Percentiles rank a stretch among this genome's conserved stretches.
Conservation (phyloP, 345 rosid genomes). For the Salix exigua region DNA sequence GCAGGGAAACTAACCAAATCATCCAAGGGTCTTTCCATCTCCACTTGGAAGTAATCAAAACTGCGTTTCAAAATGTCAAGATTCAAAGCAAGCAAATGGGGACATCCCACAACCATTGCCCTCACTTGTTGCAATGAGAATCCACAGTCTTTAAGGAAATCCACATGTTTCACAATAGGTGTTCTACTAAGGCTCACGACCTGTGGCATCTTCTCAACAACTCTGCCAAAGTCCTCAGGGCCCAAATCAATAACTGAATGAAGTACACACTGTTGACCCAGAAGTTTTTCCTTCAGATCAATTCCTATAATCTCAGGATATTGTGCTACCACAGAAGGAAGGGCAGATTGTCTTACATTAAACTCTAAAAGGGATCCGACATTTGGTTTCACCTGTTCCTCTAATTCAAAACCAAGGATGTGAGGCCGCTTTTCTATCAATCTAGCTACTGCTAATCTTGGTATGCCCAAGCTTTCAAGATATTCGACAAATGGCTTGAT, state of each 20-base stretch:
- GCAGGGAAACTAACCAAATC: slow-evolving; percentile 82
- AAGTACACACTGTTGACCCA: slow-evolving; percentile 51
- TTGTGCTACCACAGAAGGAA: slow-evolving; percentile 79
- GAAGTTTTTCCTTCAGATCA: slow-evolving; percentile 62
- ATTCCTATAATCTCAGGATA: slow-evolving; percentile 83
- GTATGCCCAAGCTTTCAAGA: slow-evolving; percentile 69
- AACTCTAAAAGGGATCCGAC: slow-evolving; percentile 56
- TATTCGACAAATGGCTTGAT: slow-evolving; percentile 85
- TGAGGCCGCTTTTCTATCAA: slow-evolving; percentile 80
- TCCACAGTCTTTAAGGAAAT: slow-evolving; percentile 62
- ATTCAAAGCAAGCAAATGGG: slow-evolving; percentile 83
- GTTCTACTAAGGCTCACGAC: slow-evolving; percentile 56
- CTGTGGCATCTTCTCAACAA: slow-evolving; percentile 88
- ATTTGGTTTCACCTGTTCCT: slow-evolving; percentile 58
- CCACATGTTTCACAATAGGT: slow-evolving; percentile 62
- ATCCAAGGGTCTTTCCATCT: slow-evolving; percentile 74
- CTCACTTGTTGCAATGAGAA: slow-evolving; percentile 55
- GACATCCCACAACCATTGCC: slow-evolving; percentile 75
- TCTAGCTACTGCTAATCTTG: slow-evolving; percentile 79
- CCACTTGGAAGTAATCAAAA: slow-evolving; percentile 59
- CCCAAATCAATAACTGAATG: slow-evolving; percentile 42
- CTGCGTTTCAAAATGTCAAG: slow-evolving; percentile 73
- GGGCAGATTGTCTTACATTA: slow-evolving; percentile 45
- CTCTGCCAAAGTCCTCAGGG: slow-evolving; percentile 56
- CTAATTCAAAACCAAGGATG: slow-evolving; percentile 70